Percentiles rank a stretch among this genome's conserved stretches.
phyloP scores from a whole-genome alignment of 768 basidiomycete species.

The Lactarius vividus region DNA sequence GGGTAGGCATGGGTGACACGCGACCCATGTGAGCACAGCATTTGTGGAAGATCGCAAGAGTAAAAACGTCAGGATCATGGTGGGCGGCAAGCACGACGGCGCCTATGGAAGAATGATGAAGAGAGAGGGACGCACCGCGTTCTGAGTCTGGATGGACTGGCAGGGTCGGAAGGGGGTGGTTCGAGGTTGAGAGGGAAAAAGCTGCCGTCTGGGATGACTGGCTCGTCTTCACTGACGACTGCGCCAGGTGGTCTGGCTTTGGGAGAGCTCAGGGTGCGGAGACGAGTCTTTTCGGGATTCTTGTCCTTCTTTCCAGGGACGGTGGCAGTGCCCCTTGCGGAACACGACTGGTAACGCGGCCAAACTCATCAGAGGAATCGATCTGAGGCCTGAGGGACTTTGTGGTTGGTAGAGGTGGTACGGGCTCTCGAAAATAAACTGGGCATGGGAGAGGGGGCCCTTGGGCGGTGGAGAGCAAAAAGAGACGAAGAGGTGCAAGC shows the following conservation, averaged over 20 bases:
- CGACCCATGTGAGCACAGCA: neutral
- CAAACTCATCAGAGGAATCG: slow-evolving; percentile 59
- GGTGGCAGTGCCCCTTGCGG: slow-evolving; percentile 36
- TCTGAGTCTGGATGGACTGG: slow-evolving; percentile 26
- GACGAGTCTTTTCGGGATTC: slow-evolving; percentile 44
- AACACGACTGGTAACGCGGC: slow-evolving; percentile 51
- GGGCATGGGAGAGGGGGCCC: slow-evolving; percentile 49
- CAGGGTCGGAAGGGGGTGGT: slow-evolving; percentile 28
- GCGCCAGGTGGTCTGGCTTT: slow-evolving; percentile 37
- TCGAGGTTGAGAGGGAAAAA: slow-evolving; percentile 38
- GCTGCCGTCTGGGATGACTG: slow-evolving; percentile 36
- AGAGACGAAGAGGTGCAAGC: neutral
- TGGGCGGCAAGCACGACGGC: neutral
- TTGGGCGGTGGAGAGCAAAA: slow-evolving; percentile 2
- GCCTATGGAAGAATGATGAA: neutral
- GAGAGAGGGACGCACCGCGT: slow-evolving; percentile 10
- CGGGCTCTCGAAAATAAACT: slow-evolving; percentile 71
- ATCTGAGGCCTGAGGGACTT: slow-evolving; percentile 30
- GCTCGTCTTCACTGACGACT: slow-evolving; percentile 36
- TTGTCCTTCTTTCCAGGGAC: slow-evolving; percentile 34
- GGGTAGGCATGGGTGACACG: neutral
- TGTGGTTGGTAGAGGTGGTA: slow-evolving; percentile 51
- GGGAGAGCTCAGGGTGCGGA: slow-evolving; percentile 43
- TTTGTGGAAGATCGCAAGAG: slow-evolving; percentile 1
- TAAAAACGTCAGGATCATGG: neutral